Evolutionary conservation across 2,329 filamentous ascomycete species (phyloP), one percentile per base, ranked within the genome.

Genomic region (Colletotrichum tabaci): DNA sequence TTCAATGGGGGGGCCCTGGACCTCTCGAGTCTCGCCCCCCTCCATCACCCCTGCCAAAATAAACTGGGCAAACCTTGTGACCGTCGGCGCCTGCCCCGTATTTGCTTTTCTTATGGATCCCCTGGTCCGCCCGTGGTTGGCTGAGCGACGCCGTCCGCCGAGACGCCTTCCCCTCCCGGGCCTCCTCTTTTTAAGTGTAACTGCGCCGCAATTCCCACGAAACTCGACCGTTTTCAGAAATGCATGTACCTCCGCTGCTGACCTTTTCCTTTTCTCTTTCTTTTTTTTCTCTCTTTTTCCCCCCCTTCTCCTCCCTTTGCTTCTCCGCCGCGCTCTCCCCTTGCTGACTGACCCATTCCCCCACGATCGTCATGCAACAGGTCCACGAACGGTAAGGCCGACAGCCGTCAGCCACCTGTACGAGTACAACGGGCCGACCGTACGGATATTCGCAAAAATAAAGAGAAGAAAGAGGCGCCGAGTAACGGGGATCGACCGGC

Each of bases 121-220:
- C 16, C 35, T 53, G 30, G 57, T 21, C 46, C 44, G 46, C 26
- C 65, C 58, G 52, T 68, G 65, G 65, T 71, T 71, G 68, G 68
- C 68, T 55, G 44, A 64, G 68, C 40, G 68, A 71, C 68, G 13
- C 9, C 42, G 42, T 13, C 42, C 3, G 23, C 13, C 16, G 26
- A 16, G 21, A n/a, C 61, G 61, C 61, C 23, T 58, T 21, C 60
- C 44, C 55, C 50, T 6, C 44, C 30, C 30, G 58, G 30, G 18
- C 53, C 53, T 56, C n/a, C 35, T 68, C 21, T 60, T 42, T 35
- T 52, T 16, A 71, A 38, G 49, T 67, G 64, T 46, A 57, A 63
- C 52, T 63, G 65, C 68, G 57, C 57, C 50, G 18, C 52, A 64
- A 58, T 66, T 67, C 42, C 38, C 46, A 26, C 53, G 40, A 60